Evolutionary conservation across 2,329 filamentous ascomycete genomes (phyloP), one percentile per base, ranked within the genome.

Genomic region (Claviceps sp.): DNA sequence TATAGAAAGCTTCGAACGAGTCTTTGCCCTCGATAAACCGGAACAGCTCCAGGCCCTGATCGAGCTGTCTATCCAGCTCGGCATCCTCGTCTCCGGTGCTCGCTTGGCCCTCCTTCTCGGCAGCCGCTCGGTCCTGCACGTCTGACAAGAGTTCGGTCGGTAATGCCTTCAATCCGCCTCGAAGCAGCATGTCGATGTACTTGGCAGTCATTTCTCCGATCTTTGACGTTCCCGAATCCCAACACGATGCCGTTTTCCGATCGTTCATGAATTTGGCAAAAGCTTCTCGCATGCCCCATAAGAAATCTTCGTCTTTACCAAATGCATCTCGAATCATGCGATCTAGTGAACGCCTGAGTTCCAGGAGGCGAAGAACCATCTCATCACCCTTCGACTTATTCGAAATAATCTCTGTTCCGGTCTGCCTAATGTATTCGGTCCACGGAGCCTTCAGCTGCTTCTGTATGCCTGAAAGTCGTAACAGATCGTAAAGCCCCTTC

Each of bases 121-220:
- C 77, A 42, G 71, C 71, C 5, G 71, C 70, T 4, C 77, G 71
- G 60, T 83, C 81, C 55, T 78, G 78, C 41, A 67, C 65, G 58
- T 85, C 80, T 1, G 82, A 79, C 1, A 82, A 72, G 8, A 91
- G 72, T 22, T 80, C 78, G 45, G 81, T 76, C 1, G 87, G 88
- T 8, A 94, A 78, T 0, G 85, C 84, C 66, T 94, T 97, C 47
- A 91, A 76, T 1, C 93, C 94, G 48, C 89, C 89, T 52, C 89
- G 83, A 36, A 98, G 77, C 20, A 98, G 74, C 70, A 86, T 77
- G 67, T 98, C 93, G 55, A 98, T 86, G 61, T 97, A 90, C 68
- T 96, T 97, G 34, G 93, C 94, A 59, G 96, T 94, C 90, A 97
- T 95, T 71, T 98, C 93, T 48, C 91, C 93, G 14, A 95, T 89